Base-by-base conservation (phyloP, 163 green algal species). In the Chlamydomonas reinhardtii region DNA sequence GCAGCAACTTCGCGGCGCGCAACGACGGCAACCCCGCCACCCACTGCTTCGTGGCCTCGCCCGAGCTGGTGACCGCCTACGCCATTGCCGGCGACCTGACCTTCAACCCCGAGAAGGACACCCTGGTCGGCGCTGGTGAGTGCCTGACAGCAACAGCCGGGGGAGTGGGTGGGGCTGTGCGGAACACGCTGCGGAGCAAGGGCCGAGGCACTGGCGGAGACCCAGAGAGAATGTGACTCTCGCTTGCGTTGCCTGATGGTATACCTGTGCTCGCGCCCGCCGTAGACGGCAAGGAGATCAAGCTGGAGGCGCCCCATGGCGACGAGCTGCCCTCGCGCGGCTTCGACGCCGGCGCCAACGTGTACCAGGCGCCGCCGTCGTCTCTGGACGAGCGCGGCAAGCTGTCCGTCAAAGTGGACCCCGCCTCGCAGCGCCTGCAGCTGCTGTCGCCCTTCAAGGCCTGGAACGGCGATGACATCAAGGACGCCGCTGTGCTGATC, bases 21-120 rank as follows among this genome's bases (percentile, higher is more conserved):
- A 99, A 99, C 86, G 97, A 99, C 85, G 96, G 94, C 90, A 99
- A 99, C 93, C 96, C 96, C 62, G 92, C 93, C 72, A 99, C 97
- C 4, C 97, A 99, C 91, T 92, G 91, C 73, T 99, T 99, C 90
- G 97, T 99, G 43, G 96, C 96, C 52, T 97, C 93, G 31, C 97
- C 97, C 8, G 97, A 99, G 95, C 91, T 99, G 48, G 95, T 98
- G 32, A 99, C 96, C 4, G 88, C 83, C 11, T 96, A 96, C 80
- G 93, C 95, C 76, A 97, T 97, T 87, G 95, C 96, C 34, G 96
- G 96, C 75, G 96, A 98, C 91, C 91, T 99, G 73, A 97, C 91
- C 37, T 99, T 99, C 95, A 99, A 99, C 94, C 97, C 97, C 27
- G 96, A 98, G 91, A 98, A 97, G 94, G 97, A 99, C 91, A 97